Evolutionary conservation across 2,329 filamentous ascomycete species (phyloP), one percentile per base, ranked within the genome.

Genomic region (Aspergillus sergii): DNA sequence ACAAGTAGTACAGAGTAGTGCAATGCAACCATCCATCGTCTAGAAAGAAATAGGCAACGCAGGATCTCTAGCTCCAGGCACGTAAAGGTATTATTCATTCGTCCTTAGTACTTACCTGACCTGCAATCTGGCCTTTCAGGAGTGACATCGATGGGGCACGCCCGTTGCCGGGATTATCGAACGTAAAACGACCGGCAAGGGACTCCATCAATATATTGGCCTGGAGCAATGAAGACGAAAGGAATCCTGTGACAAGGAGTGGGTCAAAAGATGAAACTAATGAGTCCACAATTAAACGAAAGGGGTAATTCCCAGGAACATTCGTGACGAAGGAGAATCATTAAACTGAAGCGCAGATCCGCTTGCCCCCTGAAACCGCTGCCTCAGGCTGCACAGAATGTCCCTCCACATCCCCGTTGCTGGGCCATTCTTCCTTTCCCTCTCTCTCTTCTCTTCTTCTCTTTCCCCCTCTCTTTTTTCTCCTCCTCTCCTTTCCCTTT

Each of bases 331-430:
- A 55, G 34, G 51, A 7, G n/a, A 55, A 39, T 55, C 51, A 55
- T 41, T 39, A 55, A 55, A 55, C 51, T 55, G 51, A 41, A 23
- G 51, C 51, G 51, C 51, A 21, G 51, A 55, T 55, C 56, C 56
- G 56, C 56, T 19, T 19, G 26, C 56, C 56, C 56, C 56, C 28
- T 58, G 56, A 46, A 55, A 55, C 51, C 16, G 51, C 8, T 39
- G 66, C 62, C 60, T 66, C 30, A 65, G 65, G 63, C 51, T n/a
- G 50, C 26, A 32, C 16, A 0, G 19, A 12, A 11, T 36, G 59
- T 41, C 32, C 51, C 51, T 55, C 51, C 34, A 28, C 51, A 54
- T 34, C 55, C 21, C 43, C 46, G 43, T 41, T 51, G 57, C 43
- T 57, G 48, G 60, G 61, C 53, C 57, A 57, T 32, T 51, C 53